These are phyloP conservation scores for Botrytis medusae DNA, from an alignment of 2,329 filamentous ascomycete genomes.

Conservation along the genomic window DNA sequence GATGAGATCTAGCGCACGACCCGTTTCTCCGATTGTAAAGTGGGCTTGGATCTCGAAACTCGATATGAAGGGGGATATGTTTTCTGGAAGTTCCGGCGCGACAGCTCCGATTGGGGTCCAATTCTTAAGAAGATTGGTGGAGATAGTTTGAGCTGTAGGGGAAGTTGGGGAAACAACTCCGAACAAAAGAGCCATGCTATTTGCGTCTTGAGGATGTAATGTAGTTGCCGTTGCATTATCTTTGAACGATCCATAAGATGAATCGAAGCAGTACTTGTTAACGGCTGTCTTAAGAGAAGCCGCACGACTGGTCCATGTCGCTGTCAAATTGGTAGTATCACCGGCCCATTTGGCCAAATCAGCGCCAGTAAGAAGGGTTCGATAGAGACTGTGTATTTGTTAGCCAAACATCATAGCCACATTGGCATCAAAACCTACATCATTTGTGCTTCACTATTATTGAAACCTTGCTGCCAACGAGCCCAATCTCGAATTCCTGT, in stretches of 20 bases:
- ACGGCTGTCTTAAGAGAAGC: constrained; percentile 28
- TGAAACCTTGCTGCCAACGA: constrained; percentile 33
- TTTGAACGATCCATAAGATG: constrained; percentile 32
- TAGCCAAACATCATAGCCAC: background rate
- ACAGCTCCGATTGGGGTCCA: constrained; percentile 58
- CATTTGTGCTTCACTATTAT: constrained; percentile 36
- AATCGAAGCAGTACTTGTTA: constrained; percentile 32
- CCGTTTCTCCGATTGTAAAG: constrained; percentile 48
- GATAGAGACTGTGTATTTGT: constrained; percentile 39
- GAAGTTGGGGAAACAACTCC: constrained; percentile 25
- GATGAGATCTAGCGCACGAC: constrained; percentile 55
- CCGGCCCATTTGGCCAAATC: constrained; percentile 46
- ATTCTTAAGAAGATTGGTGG: constrained; percentile 44
- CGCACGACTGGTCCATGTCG: constrained; percentile 29
- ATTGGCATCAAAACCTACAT: constrained; percentile 26
- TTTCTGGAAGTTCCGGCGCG: constrained; percentile 55
- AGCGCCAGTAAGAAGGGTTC: constrained; percentile 50
- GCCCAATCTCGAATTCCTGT: constrained; percentile 37
- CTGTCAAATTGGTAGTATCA: constrained; percentile 30
- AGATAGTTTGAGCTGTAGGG: constrained; percentile 33
- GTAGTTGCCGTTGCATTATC: constrained; percentile 50
- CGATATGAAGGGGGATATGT: constrained; percentile 59
- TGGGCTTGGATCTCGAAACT: constrained; percentile 60
- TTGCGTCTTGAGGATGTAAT: constrained; percentile 60
- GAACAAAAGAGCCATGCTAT: constrained; percentile 52